Evolutionary conservation across 2,329 filamentous ascomycete species (phyloP), one percentile per base, ranked within the genome.

Genomic region (Plectosphaerella plurivora): DNA sequence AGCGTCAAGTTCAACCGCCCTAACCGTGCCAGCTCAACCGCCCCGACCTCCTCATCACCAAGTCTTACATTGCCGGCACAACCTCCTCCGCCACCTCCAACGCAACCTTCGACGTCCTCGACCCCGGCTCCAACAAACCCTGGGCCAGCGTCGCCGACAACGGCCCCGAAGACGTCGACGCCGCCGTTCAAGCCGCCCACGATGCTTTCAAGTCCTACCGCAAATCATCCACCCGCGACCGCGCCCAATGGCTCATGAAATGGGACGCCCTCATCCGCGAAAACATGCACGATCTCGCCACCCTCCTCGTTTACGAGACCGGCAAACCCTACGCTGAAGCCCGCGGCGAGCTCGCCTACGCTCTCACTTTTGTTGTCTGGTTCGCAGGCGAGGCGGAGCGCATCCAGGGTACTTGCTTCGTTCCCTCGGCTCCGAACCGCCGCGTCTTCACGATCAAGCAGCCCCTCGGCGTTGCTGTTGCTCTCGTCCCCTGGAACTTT

Each of bases 291-390:
- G 73, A 75, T 49, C 51, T 76, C 4, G 71, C 72, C 0, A 65
- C 57, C 35, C 61, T 75, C 4, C 51, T 76, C 1, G 68, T 70
- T 3, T 64, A 69, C 54, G 79, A 84, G 63, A 83, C 79, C 0
- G 81, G 82, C 3, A 84, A 84, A 58, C 79, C 81, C 2, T 65
- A 82, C 0, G 63, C 70, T 12, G 81, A 84, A 59, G 73, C 81
- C 0, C 65, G 71, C 5, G 78, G 71, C 5, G 81, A 84, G 59
- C 65, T 84, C 41, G 78, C 82, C 60, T 83, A 83, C 55, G 77
- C 76, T 2, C 61, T 72, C 0, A 69, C 72, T 1, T 82, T 83
- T 59, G 71, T 74, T 2, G 77, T 77, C 68, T 84, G 80, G 80
- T 84, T 84, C 55, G 68, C 76, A 0, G 73, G 74, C 11, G 76